Conservation (phyloP, 2,329 filamentous ascomycete genomes). For the Fusarium cicatricum region DNA sequence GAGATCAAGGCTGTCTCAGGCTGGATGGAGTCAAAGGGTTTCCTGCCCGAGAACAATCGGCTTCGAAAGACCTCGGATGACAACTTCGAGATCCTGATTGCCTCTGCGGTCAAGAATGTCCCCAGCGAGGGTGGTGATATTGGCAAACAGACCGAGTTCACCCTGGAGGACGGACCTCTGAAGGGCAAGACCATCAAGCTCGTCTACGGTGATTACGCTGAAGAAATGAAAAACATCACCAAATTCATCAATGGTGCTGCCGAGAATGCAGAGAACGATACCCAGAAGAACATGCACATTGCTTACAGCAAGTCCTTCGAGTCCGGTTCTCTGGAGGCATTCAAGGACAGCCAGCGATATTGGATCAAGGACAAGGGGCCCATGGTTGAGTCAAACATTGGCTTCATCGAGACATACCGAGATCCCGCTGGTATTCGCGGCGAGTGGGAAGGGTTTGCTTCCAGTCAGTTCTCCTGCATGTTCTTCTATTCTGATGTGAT, state of each 20-base stretch:
- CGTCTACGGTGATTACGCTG: constrained; percentile 76
- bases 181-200: constrained; percentile 74
- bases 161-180: constrained; percentile 65
- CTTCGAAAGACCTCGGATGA: constrained; percentile 71
- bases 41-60: constrained; percentile 80
- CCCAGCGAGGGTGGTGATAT: constrained; percentile 72
- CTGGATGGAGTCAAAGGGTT: constrained; percentile 75
- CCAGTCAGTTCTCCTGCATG: constrained; percentile 50
- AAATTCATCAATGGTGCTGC: constrained; percentile 73
- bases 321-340: constrained; percentile 76
- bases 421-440: constrained; percentile 83
- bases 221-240: constrained; percentile 75
- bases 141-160: constrained; percentile 69
- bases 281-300: constrained; percentile 75
- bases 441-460: constrained; percentile 87
- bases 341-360: constrained; percentile 80
- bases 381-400: constrained; percentile 80
- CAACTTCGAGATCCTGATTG: constrained; percentile 77
- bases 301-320: constrained; percentile 80
- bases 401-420: constrained; percentile 86
- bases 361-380: constrained; percentile 88
- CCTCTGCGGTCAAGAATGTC: constrained; percentile 69
- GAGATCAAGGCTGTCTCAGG: constrained; percentile 78
- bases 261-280: constrained; percentile 76
- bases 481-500: not conserved